Percentiles rank a stretch among this genome's conserved stretches.
Conservation (phyloP, 202 grass and related monocot species). For the Carex arenaria region DNA sequence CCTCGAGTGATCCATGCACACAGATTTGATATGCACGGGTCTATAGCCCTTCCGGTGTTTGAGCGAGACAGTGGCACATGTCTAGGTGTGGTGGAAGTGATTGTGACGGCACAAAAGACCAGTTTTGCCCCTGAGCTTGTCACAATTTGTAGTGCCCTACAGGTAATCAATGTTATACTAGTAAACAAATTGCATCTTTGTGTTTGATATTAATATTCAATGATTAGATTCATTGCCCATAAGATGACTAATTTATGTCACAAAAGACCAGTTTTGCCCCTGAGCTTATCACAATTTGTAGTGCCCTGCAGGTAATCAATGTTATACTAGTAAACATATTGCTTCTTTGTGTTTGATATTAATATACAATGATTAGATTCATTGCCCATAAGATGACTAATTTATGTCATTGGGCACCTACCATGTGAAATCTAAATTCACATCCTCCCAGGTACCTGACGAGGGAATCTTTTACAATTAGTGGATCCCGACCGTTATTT, state of each 20-base stretch:
- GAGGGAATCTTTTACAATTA: too few relatives aligned
- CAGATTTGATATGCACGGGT: constrained; percentile 56
- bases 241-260: neutral
- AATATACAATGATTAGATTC: constrained; percentile 6
- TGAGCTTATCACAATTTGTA: constrained; percentile 77
- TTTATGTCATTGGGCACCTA: neutral
- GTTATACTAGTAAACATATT: constrained; percentile 24
- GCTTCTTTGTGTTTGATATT: constrained; percentile 7
- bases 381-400: neutral
- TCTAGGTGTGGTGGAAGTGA: constrained; percentile 84
- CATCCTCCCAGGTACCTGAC: too few relatives aligned
- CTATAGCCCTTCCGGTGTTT: constrained; percentile 85
- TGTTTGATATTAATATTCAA: neutral
- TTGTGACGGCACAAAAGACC: constrained; percentile 76
- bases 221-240: constrained; percentile 11
- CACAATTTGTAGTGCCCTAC: constrained; percentile 80
- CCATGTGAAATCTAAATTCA: neutral
- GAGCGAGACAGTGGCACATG: constrained; percentile 52
- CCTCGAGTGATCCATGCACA: constrained; percentile 58
- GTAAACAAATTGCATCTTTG: constrained; percentile 28
- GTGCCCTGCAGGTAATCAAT: constrained; percentile 75
- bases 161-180: constrained; percentile 40
- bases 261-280: constrained; percentile 82
- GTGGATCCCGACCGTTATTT: too few relatives aligned
- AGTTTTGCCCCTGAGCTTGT: constrained; percentile 83